Conservation (phyloP, 2,329 filamentous ascomycete species). For the Seiridium cupressi region DNA sequence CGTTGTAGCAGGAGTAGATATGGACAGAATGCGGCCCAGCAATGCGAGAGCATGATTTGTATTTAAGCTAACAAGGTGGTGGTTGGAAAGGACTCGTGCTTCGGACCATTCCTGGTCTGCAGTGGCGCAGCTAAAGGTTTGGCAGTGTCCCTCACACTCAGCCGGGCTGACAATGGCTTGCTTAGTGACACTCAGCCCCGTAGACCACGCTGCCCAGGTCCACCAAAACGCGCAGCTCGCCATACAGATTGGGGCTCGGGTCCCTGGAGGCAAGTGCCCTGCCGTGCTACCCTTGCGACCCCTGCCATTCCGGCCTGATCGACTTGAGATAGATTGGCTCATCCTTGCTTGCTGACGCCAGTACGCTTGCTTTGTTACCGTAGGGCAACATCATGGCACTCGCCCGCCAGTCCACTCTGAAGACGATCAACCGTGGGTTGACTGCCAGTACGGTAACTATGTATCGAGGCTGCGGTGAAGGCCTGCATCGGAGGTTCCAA, state of each 20-base stretch:
- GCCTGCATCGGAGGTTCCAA: no score
- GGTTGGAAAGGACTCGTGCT: background rate
- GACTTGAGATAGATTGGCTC: background rate
- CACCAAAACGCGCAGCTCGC: constrained; percentile 4
- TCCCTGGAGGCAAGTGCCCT: background rate
- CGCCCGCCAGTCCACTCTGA: no score
- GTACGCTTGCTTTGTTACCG: no score
- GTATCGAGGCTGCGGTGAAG: no score
- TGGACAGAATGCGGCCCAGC: background rate
- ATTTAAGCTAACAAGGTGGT: background rate
- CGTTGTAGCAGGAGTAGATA: no score
- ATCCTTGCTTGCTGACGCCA: constrained; percentile 1
- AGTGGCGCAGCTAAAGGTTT: background rate
- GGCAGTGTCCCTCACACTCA: background rate
- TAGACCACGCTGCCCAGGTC: background rate
- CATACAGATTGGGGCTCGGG: background rate
- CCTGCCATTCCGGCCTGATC: background rate
- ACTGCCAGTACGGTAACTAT: no score
- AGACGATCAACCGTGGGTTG: no score
- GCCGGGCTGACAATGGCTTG: constrained; percentile 7
- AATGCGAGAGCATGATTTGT: background rate
- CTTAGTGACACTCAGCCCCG: constrained; percentile 7
- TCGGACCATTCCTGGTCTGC: background rate
- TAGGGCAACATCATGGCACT: no score
- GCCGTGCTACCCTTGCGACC: background rate